Conservation (phyloP, 345 rosid species). For the Noccaea caerulescens region DNA sequence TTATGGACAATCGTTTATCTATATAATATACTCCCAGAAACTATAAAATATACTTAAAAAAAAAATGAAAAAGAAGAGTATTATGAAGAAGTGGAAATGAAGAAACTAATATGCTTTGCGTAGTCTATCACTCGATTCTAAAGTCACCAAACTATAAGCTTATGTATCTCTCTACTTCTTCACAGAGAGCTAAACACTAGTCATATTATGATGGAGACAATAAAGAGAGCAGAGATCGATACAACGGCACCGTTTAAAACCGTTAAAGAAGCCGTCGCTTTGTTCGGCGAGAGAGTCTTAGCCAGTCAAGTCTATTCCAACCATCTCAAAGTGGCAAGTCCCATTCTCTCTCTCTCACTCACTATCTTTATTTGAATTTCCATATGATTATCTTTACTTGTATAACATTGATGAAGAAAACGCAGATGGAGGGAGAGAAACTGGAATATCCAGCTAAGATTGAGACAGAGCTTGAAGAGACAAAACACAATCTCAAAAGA, state of each 20-base stretch:
- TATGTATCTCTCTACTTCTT: constrained; percentile 27
- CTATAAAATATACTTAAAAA: neutral
- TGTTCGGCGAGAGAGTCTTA: constrained; percentile 79
- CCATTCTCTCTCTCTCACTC: neutral
- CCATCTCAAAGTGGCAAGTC: constrained; percentile 60
- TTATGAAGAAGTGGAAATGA: constrained; percentile 71
- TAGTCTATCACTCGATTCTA: constrained; percentile 24
- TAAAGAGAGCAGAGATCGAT: constrained; percentile 73
- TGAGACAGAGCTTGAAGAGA: constrained; percentile 67
- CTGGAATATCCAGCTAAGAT: constrained; percentile 25
- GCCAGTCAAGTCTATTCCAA: constrained; percentile 62
- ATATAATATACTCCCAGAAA: neutral
- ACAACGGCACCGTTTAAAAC: constrained; percentile 74
- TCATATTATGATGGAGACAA: constrained; percentile 34
- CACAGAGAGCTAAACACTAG: constrained; percentile 17
- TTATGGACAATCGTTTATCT: neutral
- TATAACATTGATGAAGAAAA: constrained; percentile 6
- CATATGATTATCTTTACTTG: too few relatives aligned
- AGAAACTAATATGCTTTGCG: constrained; percentile 54
- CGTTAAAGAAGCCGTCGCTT: constrained; percentile 76
- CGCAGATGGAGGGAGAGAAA: constrained; percentile 50
- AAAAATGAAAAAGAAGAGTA: neutral
- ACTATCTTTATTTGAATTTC: neutral
- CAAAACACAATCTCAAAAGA: constrained; percentile 64
- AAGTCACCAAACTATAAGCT: constrained; percentile 39